Evolutionary conservation across 2,329 filamentous ascomycete genomes (phyloP).

Genomic region (Calonectria hongkongensis): DNA sequence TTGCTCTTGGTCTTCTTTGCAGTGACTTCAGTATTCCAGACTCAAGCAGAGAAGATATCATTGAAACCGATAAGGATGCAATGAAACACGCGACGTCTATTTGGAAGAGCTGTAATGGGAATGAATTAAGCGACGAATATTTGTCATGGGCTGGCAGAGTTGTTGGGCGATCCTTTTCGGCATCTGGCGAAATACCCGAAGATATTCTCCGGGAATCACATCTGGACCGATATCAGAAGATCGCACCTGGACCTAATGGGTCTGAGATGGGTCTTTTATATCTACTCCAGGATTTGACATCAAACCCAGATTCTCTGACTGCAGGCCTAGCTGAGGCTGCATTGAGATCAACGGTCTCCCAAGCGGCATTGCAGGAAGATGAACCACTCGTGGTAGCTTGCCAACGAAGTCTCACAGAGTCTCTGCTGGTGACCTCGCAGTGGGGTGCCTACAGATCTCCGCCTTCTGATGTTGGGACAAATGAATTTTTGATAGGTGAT

Average conservation of each 20-base stretch:
- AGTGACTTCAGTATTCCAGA: slow-evolving; percentile 79
- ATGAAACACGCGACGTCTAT: slow-evolving; percentile 78
- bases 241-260: slow-evolving; percentile 67
- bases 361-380: slow-evolving; percentile 68
- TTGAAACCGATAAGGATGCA: slow-evolving; percentile 80
- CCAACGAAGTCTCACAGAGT: slow-evolving; percentile 70
- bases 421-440: slow-evolving; percentile 72
- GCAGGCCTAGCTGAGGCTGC: slow-evolving; percentile 78
- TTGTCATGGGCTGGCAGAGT: slow-evolving; percentile 90
- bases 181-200: slow-evolving; percentile 80
- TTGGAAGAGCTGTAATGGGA: slow-evolving; percentile 84
- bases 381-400: slow-evolving; percentile 70
- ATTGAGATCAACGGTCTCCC: slow-evolving; percentile 74
- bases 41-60: slow-evolving; percentile 74
- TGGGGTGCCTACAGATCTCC: slow-evolving; percentile 75
- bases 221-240: slow-evolving; percentile 69
- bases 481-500: slow-evolving; percentile 39
- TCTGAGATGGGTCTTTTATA: slow-evolving; percentile 80
- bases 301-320: slow-evolving; percentile 72
- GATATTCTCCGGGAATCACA: slow-evolving; percentile 77
- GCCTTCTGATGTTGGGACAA: slow-evolving; percentile 67
- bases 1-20: slow-evolving; percentile 84
- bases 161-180: slow-evolving; percentile 88
- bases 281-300: slow-evolving; percentile 77
- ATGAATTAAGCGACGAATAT: slow-evolving; percentile 80